Evolutionary conservation across 331 rosid genomes (phyloP).

Genomic region (Malus hybrid): DNA sequence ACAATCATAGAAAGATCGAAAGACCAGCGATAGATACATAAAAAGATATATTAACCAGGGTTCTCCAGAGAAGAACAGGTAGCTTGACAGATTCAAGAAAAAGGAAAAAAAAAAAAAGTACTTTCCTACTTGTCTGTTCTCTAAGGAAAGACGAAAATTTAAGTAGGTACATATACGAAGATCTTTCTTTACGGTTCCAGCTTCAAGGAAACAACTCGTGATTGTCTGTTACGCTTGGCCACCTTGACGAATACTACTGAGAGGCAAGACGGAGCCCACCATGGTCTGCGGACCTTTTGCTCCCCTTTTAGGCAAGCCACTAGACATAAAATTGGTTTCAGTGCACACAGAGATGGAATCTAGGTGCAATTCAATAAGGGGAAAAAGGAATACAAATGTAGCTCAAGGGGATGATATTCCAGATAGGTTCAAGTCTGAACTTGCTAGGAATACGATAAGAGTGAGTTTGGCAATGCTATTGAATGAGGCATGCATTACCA

Average conservation of each 20-base stretch:
- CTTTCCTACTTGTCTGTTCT: conserved; percentile 54
- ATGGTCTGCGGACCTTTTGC: conserved; percentile 95
- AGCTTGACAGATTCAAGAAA: conserved; percentile 22
- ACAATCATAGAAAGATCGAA: conserved; percentile 6
- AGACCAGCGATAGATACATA: conserved; percentile 31
- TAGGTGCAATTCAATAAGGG: background rate
- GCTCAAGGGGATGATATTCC: background rate
- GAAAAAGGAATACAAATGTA: background rate
- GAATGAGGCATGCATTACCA: background rate
- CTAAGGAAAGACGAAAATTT: conserved; percentile 37
- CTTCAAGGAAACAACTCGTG: conserved; percentile 96
- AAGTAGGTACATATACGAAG: conserved; percentile 44
- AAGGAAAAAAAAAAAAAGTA: conserved; percentile 10
- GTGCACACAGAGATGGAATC: conserved; percentile 2
- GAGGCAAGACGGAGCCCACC: conserved; percentile 99
- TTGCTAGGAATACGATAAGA: background rate
- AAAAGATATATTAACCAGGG: conserved; percentile 35
- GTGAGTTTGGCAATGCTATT: background rate
- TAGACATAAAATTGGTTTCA: conserved; percentile 35
- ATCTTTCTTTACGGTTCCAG: conserved; percentile 76
- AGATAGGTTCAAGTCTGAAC: background rate
- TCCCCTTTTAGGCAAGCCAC: conserved; percentile 99
- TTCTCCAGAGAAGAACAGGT: conserved; percentile 48
- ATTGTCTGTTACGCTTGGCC: conserved; percentile 93
- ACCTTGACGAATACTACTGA: conserved; percentile 76